Evolutionary conservation across 2,329 filamentous ascomycete genomes (phyloP).

Genomic region (Nemania sp.): DNA sequence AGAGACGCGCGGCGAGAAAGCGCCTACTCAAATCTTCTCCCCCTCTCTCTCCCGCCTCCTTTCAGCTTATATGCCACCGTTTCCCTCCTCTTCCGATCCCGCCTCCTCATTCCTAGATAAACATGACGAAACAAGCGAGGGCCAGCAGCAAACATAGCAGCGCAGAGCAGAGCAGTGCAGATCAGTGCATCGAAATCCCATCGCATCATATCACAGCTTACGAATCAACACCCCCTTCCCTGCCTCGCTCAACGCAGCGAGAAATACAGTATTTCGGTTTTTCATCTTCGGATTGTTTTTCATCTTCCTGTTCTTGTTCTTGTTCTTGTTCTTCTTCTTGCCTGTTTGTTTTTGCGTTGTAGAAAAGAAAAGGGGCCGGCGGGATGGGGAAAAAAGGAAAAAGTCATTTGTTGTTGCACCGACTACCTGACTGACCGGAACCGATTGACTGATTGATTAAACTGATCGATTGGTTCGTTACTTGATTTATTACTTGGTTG

Average conservation of each 20-base stretch:
- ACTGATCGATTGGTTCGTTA: neutral
- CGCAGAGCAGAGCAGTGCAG: neutral
- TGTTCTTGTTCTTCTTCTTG: no score
- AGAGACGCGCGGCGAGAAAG: neutral
- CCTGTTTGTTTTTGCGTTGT: no score
- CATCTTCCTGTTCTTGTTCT: neutral
- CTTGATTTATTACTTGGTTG: no score
- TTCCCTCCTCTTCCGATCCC: neutral
- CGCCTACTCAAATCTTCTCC: neutral
- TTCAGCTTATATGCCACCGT: neutral
- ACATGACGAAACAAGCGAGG: slow-evolving; percentile 16
- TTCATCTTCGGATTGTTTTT: no score
- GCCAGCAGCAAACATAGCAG: slow-evolving; percentile 1
- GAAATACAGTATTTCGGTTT: neutral
- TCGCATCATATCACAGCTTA: slow-evolving; percentile 13
- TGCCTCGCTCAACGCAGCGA: neutral
- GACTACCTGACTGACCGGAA: neutral
- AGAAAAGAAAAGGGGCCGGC: neutral
- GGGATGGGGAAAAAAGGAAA: neutral
- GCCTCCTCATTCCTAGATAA: slow-evolving; percentile 6
- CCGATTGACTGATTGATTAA: neutral
- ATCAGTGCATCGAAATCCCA: neutral
- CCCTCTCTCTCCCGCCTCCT: no score
- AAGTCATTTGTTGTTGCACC: no score
- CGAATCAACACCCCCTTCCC: slow-evolving; percentile 20